Evolutionary conservation across 1,284 basidiomycete genomes (phyloP).

Genomic region (Malassezia arunalokei): DNA sequence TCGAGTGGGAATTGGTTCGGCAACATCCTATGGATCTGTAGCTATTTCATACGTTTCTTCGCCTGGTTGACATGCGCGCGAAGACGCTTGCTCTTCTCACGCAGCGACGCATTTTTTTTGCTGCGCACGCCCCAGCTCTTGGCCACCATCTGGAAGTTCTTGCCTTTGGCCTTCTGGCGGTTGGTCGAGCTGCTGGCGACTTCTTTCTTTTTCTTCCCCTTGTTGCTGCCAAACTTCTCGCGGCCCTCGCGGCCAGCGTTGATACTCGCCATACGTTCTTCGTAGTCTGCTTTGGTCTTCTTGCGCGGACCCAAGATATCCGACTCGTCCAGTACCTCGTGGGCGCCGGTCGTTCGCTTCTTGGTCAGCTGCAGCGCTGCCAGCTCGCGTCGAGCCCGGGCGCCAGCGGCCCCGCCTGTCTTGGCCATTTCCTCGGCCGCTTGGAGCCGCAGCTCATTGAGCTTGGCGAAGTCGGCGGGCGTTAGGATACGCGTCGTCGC

Average conservation of each 20-base stretch:
- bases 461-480: constrained; percentile 85
- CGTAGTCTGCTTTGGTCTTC: constrained; percentile 85
- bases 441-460: constrained; percentile 70
- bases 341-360: constrained; percentile 54
- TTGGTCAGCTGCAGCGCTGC: constrained; percentile 56
- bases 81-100: constrained; percentile 35
- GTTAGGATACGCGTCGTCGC: constrained; percentile 91
- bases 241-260: constrained; percentile 85
- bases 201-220: constrained; percentile 45
- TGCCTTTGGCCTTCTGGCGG: constrained; percentile 33
- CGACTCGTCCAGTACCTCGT: constrained; percentile 28
- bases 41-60: constrained; percentile 32
- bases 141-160: constrained; percentile 43
- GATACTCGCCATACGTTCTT: constrained; percentile 82
- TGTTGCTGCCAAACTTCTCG: constrained; percentile 67
- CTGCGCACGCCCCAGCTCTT: constrained; percentile 36
- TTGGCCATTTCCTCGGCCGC: constrained; percentile 60
- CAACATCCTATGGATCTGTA: background rate
- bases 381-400: constrained; percentile 28
- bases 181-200: constrained; percentile 35
- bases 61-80: constrained; percentile 36
- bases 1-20: constrained; percentile 53
- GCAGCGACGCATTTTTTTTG: constrained; percentile 39
- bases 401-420: constrained; percentile 25
- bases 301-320: constrained; percentile 81